These are phyloP conservation scores for Pholiota adiposa DNA, from an alignment of 1,284 basidiomycete genomes.

Conservation along the genomic window DNA sequence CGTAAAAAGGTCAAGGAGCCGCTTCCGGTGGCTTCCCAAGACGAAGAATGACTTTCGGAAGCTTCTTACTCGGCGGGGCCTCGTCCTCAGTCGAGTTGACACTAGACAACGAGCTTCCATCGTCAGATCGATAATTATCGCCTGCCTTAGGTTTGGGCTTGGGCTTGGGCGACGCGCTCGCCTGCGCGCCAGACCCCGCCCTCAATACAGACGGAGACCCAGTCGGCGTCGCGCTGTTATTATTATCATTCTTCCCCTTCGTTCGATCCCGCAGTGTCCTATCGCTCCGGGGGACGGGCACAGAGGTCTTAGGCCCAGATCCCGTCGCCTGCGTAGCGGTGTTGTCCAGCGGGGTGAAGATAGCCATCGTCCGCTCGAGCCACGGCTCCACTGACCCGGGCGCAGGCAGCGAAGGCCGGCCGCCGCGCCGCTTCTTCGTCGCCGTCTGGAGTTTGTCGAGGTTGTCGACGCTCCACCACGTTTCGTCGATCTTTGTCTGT, in stretches of 20 bases:
- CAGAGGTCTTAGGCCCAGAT: slow-evolving; percentile 18
- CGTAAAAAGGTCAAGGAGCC: not conserved
- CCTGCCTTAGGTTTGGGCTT: not conserved
- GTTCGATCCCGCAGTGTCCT: slow-evolving; percentile 63
- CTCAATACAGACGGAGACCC: slow-evolving; percentile 19
- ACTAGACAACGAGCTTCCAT: slow-evolving; percentile 20
- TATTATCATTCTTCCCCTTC: slow-evolving; percentile 22
- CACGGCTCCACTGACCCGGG: slow-evolving; percentile 46
- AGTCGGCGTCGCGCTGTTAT: slow-evolving; percentile 14
- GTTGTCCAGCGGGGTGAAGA: slow-evolving; percentile 35
- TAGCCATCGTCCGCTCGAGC: slow-evolving; percentile 48
- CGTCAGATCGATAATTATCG: slow-evolving; percentile 7
- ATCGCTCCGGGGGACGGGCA: slow-evolving; percentile 41
- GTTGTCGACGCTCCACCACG: slow-evolving; percentile 76
- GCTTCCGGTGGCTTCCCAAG: slow-evolving; percentile 37
- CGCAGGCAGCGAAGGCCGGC: slow-evolving; percentile 43
- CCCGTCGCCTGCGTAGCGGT: slow-evolving; percentile 30
- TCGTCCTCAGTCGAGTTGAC: slow-evolving; percentile 26
- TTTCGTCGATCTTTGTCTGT: slow-evolving; percentile 41
- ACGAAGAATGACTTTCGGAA: slow-evolving; percentile 59
- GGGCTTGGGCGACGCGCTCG: slow-evolving; percentile 2
- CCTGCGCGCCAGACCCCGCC: slow-evolving; percentile 21
- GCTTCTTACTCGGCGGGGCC: slow-evolving; percentile 40
- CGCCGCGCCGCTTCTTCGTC: slow-evolving; percentile 62
- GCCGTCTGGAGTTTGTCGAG: slow-evolving; percentile 74